Evolutionary conservation across 441 rosid genomes (phyloP), one percentile per base, ranked within the genome.

Genomic region (Manihot esculenta): DNA sequence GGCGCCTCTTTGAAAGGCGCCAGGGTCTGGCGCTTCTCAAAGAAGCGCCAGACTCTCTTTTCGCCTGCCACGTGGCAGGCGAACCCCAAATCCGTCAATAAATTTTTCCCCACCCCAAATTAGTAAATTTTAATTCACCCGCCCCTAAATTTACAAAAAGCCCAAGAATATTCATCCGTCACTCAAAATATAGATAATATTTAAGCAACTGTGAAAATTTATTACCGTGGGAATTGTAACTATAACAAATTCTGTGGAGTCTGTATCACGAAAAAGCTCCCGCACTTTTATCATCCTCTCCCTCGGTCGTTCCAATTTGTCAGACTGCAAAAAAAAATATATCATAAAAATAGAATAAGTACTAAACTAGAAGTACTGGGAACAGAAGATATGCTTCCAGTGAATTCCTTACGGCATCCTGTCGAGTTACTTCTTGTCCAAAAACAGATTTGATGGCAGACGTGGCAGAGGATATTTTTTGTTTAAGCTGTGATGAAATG

Each of bases 221-320:
- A 72, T 76, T 88, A 94, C 97, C 83, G 93, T 86, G 54, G 99
- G 99, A 79, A 90, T 90, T 62, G 99, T 90, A 63, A 94, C 94
- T 64, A 94, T 89, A 72, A 94, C 89, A 72, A 94, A 94, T 72
- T 94, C 97, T 20, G 96, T 94, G 66, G 97, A 80, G 50, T 92
- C 90, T 13, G 86, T 74, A 81, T 92, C 87, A 69, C 85, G 97
- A 58, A 94, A 92, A 74, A 92, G 97, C 69, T 94, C 97, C 11
- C 93, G 86, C 38, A 92, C 99, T 89, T 90, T 88, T 75, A 87
- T 71, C 97, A 90, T 90, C 80, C 96, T 90, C 68, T 89, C 91
- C 82, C 97, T 85, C 49, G 90, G 78, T 48, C 44, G 65, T 87
- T 92, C 99, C 80, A 92, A 76, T 82, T 85, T 90, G 80, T 90